Percentiles rank a stretch among this genome's conserved stretches.
phyloP scores from a whole-genome alignment of 2,329 filamentous ascomycete species.

The Cladosporium sphaerospermum region DNA sequence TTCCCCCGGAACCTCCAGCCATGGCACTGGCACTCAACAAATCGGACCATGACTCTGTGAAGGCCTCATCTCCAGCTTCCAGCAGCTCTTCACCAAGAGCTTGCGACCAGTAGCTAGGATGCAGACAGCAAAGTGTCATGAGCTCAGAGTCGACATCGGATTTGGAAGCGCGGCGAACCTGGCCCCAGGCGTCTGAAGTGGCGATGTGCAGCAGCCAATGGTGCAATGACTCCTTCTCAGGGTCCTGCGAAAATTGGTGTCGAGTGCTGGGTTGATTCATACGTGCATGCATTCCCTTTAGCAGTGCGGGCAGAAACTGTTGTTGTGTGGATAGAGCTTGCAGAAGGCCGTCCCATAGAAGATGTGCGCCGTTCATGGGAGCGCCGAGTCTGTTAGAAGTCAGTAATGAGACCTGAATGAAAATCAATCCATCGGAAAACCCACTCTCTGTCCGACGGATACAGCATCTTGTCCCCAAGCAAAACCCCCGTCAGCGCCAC shows the following conservation, averaged over 20 bases:
- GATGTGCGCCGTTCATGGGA: constrained; percentile 38
- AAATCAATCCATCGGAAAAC: constrained; percentile 8
- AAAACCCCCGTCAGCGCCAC: constrained; percentile 24
- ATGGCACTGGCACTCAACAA: constrained; percentile 30
- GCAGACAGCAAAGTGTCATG: constrained; percentile 31
- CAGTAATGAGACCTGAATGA: not conserved
- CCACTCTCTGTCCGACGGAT: constrained; percentile 32
- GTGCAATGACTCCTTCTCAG: constrained; percentile 37
- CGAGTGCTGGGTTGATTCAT: constrained; percentile 26
- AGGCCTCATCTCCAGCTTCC: constrained; percentile 18
- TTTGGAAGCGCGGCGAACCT: not conserved
- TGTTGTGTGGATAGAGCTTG: constrained; percentile 30
- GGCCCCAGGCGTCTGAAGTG: constrained; percentile 8
- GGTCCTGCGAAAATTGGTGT: constrained; percentile 19
- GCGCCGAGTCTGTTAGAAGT: constrained; percentile 23
- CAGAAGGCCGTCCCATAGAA: constrained; percentile 40
- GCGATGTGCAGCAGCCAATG: constrained; percentile 47
- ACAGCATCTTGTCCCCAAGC: constrained; percentile 31
- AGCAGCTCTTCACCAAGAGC: constrained; percentile 32
- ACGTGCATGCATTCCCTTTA: constrained; percentile 32
- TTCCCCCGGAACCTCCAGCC: not conserved
- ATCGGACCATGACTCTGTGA: constrained; percentile 25
- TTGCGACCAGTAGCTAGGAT: constrained; percentile 34
- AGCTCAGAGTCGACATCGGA: constrained; percentile 13
- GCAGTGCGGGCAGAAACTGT: constrained; percentile 34